Evolutionary conservation across 139 green algal genomes (phyloP), one percentile per base, ranked within the genome.

Genomic region (Penium margaritaceum): DNA sequence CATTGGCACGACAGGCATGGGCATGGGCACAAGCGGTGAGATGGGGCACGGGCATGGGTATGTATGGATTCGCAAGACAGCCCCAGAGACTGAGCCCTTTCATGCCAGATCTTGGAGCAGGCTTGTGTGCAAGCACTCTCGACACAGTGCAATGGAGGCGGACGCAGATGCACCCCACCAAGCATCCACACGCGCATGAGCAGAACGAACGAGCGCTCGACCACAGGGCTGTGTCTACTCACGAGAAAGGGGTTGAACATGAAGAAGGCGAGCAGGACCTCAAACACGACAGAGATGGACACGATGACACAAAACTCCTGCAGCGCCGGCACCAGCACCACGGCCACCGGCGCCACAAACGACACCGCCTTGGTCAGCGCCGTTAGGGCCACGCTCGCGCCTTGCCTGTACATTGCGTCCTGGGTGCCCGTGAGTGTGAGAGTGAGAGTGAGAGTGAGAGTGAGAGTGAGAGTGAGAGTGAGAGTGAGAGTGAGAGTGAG

Each of bases 281-380:
- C 46, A 57, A 57, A 57, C 19, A 57, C 19, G 19, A 57, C 46
- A 21, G 46, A 19, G 12, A 57, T 57, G 46, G 46, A 19, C 19
- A 57, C 46, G 0, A 57, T 21, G 12, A 57, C 24, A 21, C 46
- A 57, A 21, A 57, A 57, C 46, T 57, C 46, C 46, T 57, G 46
- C 5, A 57, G 46, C 5, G 46, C 46, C 0, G 46, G 46, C 19
- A 57, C 24, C 19, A 19, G 46, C 46, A 57, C 19, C 46, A 57
- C 46, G 46, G 24, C 24, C 19, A 19, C n/a, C 12, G 46, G 46
- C 19, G 19, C n/a, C 46, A 57, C 19, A 21, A 57, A 57, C 46
- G 46, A 57, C 19, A 57, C 6, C 46, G 46, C 46, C 46, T 57
- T 57, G 46, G 46, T 57, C 46, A 57, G 46, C 46, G 46, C 46